Conservation (phyloP, 1,139 yeast genomes). For the Yamadazyma sp. region DNA sequence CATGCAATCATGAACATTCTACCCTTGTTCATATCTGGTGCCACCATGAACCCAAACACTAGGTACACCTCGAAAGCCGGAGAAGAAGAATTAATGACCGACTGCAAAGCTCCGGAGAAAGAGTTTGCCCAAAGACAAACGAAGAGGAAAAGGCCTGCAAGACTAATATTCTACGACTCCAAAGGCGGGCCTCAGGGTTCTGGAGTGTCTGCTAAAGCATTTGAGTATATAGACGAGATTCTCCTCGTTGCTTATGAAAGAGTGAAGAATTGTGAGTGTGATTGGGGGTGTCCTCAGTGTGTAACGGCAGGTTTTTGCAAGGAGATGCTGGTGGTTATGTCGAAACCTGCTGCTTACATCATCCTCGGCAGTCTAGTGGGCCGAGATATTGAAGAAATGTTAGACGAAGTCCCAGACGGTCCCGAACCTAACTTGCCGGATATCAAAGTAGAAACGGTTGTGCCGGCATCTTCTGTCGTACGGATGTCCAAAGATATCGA, state of each 20-base stretch:
- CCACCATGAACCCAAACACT: constrained; percentile 40
- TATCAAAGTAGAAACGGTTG: constrained; percentile 66
- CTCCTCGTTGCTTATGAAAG: constrained; percentile 58
- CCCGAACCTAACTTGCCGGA: constrained; percentile 83
- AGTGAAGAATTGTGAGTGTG: constrained; percentile 69
- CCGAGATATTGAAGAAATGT: constrained; percentile 40
- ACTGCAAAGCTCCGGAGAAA: constrained; percentile 95
- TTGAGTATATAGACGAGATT: constrained; percentile 70
- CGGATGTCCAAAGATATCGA: constrained; percentile 60
- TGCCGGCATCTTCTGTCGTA: constrained; percentile 51
- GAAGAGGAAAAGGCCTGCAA: constrained; percentile 74
- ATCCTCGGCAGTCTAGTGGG: constrained; percentile 59
- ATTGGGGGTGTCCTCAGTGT: constrained; percentile 89
- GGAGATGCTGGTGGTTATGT: constrained; percentile 78
- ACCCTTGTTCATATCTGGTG: constrained; percentile 54
- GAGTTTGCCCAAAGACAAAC: constrained; percentile 80
- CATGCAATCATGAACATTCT: constrained; percentile 81
- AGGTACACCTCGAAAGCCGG: constrained; percentile 49
- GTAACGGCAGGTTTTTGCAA: constrained; percentile 76
- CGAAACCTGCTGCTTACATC: constrained; percentile 83
- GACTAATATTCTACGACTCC: constrained; percentile 80
- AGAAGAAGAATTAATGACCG: constrained; percentile 77
- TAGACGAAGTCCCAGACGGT: constrained; percentile 57
- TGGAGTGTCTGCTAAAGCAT: constrained; percentile 77
- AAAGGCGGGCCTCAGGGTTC: constrained; percentile 78